Conservation (phyloP, 768 basidiomycete genomes). For the Serpula lacrymans region DNA sequence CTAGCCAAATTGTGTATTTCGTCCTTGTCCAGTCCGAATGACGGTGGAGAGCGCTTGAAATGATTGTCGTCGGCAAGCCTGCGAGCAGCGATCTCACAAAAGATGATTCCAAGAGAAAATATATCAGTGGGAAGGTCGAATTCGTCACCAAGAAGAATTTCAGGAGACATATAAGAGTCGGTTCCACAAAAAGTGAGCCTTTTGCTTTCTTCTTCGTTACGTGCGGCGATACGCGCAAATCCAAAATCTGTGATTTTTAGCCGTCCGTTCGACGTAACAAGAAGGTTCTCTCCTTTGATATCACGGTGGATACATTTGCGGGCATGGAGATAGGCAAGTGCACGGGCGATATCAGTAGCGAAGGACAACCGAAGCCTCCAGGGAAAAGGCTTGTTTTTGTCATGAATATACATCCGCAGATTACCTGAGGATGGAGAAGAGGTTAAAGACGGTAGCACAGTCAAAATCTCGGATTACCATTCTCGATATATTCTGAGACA, state of each 20-base stretch:
- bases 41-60: slow-evolving; percentile 75
- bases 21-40: slow-evolving; percentile 70
- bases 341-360: slow-evolving; percentile 90
- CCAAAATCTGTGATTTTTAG: slow-evolving; percentile 99
- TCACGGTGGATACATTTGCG: slow-evolving; percentile 88
- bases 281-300: slow-evolving; percentile 94
- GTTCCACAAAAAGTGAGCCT: slow-evolving; percentile 87
- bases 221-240: slow-evolving; percentile 90
- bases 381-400: slow-evolving; percentile 78
- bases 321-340: slow-evolving; percentile 96
- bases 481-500: slow-evolving; percentile 92
- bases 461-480: slow-evolving; percentile 38
- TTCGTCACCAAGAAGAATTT: slow-evolving; percentile 86
- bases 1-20: slow-evolving; percentile 71
- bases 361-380: slow-evolving; percentile 95
- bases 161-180: slow-evolving; percentile 95
- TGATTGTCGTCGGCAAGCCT: slow-evolving; percentile 79
- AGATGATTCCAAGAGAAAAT: slow-evolving; percentile 89
- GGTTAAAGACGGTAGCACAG: not conserved
- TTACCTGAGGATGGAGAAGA: slow-evolving; percentile 40
- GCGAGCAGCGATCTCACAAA: slow-evolving; percentile 87
- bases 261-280: slow-evolving; percentile 91
- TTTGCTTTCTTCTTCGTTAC: slow-evolving; percentile 86
- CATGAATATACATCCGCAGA: slow-evolving; percentile 85
- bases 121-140: slow-evolving; percentile 95